These are phyloP conservation scores for Mrakia frigida DNA, from an alignment of 768 basidiomycete species.

Conservation along the genomic window DNA sequence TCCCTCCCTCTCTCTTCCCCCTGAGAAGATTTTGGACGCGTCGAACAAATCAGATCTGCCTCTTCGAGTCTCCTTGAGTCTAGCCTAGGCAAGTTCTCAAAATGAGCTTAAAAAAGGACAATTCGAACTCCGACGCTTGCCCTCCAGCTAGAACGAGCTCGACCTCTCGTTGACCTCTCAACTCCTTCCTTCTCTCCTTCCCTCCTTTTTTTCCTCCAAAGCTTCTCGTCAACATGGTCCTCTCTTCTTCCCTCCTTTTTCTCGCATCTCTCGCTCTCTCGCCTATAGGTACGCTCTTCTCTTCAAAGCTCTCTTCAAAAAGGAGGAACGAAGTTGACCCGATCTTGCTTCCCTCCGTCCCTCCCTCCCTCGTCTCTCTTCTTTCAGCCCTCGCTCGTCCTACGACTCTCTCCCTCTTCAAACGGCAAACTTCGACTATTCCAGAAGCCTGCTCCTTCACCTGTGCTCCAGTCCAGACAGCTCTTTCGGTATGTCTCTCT, in stretches of 20 bases:
- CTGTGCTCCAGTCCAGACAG: conserved; percentile 7
- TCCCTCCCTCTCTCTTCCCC: too few relatives aligned
- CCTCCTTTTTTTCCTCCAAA: neutral
- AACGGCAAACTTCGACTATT: conserved; percentile 2
- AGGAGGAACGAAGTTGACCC: neutral
- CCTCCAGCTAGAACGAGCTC: conserved; percentile 1
- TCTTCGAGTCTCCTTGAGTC: too few relatives aligned
- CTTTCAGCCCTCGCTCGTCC: conserved; percentile 19
- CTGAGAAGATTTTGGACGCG: too few relatives aligned
- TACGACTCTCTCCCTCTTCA: conserved; percentile 6
- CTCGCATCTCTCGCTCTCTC: conserved; percentile 3
- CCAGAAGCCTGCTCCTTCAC: conserved; percentile 13
- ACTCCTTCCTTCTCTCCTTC: neutral
- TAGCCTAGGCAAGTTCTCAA: too few relatives aligned
- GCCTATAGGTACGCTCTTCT: neutral
- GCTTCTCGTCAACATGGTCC: neutral
- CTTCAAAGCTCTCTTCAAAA: neutral
- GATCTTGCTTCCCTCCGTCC: neutral
- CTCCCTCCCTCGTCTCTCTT: neutral
- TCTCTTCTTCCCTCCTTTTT: neutral
- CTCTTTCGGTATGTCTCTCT: conserved; percentile 11
- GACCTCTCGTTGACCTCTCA: neutral
- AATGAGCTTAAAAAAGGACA: too few relatives aligned
- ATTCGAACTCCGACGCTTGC: too few relatives aligned
- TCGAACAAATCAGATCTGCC: too few relatives aligned